Conservation (phyloP, 1,284 basidiomycete genomes). For the Pisolithus thermaeus region DNA sequence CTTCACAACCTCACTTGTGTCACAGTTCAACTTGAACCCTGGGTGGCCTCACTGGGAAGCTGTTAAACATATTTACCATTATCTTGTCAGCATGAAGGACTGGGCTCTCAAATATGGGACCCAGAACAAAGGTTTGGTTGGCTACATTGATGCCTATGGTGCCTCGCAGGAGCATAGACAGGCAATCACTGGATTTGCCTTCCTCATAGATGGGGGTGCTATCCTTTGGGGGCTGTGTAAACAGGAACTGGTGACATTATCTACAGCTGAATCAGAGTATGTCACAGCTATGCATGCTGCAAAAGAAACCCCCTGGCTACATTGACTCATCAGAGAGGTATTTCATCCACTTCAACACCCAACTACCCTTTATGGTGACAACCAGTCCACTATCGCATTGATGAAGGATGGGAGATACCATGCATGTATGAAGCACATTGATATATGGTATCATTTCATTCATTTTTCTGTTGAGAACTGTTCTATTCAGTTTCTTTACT, state of each 20-base stretch:
- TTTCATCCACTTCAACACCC: no score
- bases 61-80: not conserved
- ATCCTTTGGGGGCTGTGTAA: no score
- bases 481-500: no score
- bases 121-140: not conserved
- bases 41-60: slow-evolving; percentile 4
- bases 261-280: no score
- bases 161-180: slow-evolving; percentile 18
- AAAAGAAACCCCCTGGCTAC: no score
- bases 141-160: slow-evolving; percentile 27
- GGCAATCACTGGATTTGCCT: no score
- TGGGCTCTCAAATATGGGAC: not conserved
- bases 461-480: no score
- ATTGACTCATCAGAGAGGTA: no score
- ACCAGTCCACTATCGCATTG: not conserved
- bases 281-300: no score
- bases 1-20: not conserved
- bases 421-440: not conserved
- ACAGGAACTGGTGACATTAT: no score
- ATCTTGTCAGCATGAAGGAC: not conserved
- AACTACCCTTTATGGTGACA: not conserved
- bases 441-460: no score
- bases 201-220: no score
- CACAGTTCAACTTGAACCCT: slow-evolving; percentile 1
- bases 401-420: not conserved